phyloP scores from a whole-genome alignment of 371 early-diverging fungal species.

The Dichotomocladium elegans region DNA sequence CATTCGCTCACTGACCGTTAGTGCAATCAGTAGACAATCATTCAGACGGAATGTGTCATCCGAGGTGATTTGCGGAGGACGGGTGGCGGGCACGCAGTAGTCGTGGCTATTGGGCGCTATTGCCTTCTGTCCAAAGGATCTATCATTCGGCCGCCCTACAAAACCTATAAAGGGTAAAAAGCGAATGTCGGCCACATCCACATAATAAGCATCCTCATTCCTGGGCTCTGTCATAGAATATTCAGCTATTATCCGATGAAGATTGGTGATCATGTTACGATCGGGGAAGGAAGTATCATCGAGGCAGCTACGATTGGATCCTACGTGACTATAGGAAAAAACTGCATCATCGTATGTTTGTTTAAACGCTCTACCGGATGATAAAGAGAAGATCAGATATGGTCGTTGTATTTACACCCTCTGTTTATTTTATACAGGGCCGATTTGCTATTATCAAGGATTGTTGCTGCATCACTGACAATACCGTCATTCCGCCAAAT shows the following conservation, averaged over 20 bases:
- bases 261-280: slow-evolving; percentile 90
- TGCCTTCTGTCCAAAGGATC: slow-evolving; percentile 76
- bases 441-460: slow-evolving; percentile 95
- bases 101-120: slow-evolving; percentile 88
- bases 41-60: slow-evolving; percentile 86
- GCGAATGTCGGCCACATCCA: background rate
- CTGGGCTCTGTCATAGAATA: slow-evolving; percentile 41
- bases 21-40: slow-evolving; percentile 68
- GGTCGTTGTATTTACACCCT: background rate
- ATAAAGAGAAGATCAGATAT: background rate
- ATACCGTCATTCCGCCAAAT: slow-evolving; percentile 89
- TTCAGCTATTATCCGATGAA: slow-evolving; percentile 95
- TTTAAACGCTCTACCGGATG: background rate
- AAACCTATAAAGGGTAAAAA: slow-evolving; percentile 86
- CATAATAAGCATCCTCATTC: background rate
- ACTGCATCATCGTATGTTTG: slow-evolving; percentile 85
- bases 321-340: slow-evolving; percentile 86
- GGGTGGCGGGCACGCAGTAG: slow-evolving; percentile 83
- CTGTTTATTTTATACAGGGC: slow-evolving; percentile 61
- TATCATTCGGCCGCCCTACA: slow-evolving; percentile 91
- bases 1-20: background rate
- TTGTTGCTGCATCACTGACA: slow-evolving; percentile 85
- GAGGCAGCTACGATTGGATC: slow-evolving; percentile 94
- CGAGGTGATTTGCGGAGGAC: slow-evolving; percentile 90
- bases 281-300: slow-evolving; percentile 85